These are phyloP conservation scores for Microdochium paspali DNA, from an alignment of 2,329 filamentous ascomycete genomes.

Conservation along the genomic window DNA sequence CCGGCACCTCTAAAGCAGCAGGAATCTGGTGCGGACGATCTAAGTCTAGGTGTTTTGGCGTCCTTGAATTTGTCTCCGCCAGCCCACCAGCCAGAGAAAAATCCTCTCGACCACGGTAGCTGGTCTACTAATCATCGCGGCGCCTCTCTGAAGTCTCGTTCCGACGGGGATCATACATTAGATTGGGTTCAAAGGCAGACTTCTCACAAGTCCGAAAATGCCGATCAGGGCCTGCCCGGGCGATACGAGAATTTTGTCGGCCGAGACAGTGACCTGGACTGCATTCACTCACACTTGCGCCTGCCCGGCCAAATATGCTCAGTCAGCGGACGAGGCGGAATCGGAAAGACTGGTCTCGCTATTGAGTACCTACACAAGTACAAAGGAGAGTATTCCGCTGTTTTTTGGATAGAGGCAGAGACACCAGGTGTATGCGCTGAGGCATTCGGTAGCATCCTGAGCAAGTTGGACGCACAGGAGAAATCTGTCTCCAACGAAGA, in stretches of 20 bases:
- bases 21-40: neutral
- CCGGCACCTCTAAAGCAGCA: neutral
- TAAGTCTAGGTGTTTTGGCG: neutral
- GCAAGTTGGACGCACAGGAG: neutral
- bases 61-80: neutral
- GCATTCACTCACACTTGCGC: neutral
- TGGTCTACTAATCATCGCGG: neutral
- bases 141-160: too few relatives aligned
- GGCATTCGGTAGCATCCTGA: neutral
- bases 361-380: neutral
- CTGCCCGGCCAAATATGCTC: neutral
- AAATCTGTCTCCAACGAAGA: neutral
- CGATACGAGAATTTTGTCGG: constrained; percentile 6
- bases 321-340: neutral
- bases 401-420: neutral
- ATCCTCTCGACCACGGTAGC: neutral
- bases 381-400: neutral
- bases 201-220: neutral
- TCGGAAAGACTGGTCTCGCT: neutral
- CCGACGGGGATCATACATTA: neutral
- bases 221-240: constrained; percentile 1
- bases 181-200: neutral
- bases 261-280: constrained; percentile 3
- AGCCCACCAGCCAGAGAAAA: neutral
- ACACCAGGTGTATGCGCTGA: neutral